Conservation (phyloP, 2,329 filamentous ascomycete species). For the Leptoxyphium fumago region DNA sequence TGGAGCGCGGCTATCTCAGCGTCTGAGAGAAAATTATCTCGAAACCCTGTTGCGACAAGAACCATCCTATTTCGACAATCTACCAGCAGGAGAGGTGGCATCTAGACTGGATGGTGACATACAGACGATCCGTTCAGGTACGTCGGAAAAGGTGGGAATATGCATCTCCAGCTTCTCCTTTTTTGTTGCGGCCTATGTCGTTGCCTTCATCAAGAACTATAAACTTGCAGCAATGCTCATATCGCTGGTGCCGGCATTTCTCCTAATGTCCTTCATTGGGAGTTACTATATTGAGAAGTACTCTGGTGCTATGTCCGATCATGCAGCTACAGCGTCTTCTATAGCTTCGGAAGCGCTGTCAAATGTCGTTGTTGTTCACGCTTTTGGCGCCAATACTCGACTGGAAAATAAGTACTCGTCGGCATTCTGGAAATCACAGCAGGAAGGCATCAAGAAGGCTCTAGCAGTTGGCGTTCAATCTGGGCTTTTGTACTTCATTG, state of each 20-base stretch:
- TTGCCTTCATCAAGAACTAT: conserved; percentile 21
- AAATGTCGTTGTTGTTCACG: neutral
- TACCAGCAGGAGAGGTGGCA: conserved; percentile 38
- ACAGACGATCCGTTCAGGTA: conserved; percentile 18
- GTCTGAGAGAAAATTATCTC: conserved; percentile 17
- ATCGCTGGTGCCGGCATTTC: neutral
- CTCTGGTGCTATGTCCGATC: neutral
- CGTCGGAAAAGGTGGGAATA: conserved; percentile 20
- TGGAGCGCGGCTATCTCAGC: too few relatives aligned
- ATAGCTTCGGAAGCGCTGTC: neutral
- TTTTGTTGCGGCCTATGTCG: conserved; percentile 5
- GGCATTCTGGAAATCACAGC: neutral
- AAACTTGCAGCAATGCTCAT: conserved; percentile 24
- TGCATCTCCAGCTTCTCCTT: conserved; percentile 8
- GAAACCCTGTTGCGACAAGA: conserved; percentile 46
- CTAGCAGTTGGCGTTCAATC: conserved; percentile 15
- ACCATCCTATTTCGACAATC: conserved; percentile 49
- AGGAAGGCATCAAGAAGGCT: neutral
- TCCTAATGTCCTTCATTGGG: neutral
- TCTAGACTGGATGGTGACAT: conserved; percentile 44
- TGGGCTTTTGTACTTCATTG: conserved; percentile 23
- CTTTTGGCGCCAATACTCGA: neutral
- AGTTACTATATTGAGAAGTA: neutral
- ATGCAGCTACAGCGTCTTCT: neutral
- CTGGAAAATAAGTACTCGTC: neutral